Evolutionary conservation across 441 rosid genomes (phyloP).

Genomic region (Gossypium gossypioides): DNA sequence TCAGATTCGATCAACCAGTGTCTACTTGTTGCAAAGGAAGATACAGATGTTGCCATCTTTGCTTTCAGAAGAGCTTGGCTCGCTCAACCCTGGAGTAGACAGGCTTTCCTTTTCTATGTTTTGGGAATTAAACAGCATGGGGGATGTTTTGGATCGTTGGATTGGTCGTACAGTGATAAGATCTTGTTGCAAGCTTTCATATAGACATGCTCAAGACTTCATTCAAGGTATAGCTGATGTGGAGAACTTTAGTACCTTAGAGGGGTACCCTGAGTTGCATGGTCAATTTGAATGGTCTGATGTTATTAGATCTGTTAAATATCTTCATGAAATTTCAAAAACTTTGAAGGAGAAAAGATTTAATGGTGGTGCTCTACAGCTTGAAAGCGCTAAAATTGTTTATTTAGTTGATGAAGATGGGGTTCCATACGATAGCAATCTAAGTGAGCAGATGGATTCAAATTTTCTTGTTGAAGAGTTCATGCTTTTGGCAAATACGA

Average conservation of each 20-base stretch:
- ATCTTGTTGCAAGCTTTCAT: slow-evolving; percentile 88
- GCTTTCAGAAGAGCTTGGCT: slow-evolving; percentile 63
- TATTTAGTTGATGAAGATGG: slow-evolving; percentile 65
- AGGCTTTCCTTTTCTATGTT: slow-evolving; percentile 80
- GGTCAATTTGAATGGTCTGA: slow-evolving; percentile 63
- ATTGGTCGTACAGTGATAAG: slow-evolving; percentile 64
- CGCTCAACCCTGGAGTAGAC: slow-evolving; percentile 79
- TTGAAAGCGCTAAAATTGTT: slow-evolving; percentile 47
- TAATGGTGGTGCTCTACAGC: slow-evolving; percentile 58
- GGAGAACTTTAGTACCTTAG: slow-evolving; percentile 20
- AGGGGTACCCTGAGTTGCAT: slow-evolving; percentile 42
- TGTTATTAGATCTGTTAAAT: slow-evolving; percentile 43
- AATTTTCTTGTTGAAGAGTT: slow-evolving; percentile 81
- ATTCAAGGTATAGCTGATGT: slow-evolving; percentile 30
- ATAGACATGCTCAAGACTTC: slow-evolving; percentile 65
- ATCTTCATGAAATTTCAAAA: slow-evolving; percentile 55
- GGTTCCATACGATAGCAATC: slow-evolving; percentile 52
- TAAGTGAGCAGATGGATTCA: slow-evolving; percentile 39
- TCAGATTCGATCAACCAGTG: slow-evolving; percentile 63
- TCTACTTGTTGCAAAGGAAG: slow-evolving; percentile 54
- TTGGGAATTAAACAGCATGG: slow-evolving; percentile 56
- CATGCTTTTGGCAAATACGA: slow-evolving; percentile 81
- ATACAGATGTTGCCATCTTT: slow-evolving; percentile 70
- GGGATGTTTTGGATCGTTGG: slow-evolving; percentile 61
- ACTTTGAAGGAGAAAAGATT: slow-evolving; percentile 51